These are phyloP conservation scores for Gastrolobium villosum DNA, from an alignment of 306 rosid species.

Conservation along the genomic window DNA sequence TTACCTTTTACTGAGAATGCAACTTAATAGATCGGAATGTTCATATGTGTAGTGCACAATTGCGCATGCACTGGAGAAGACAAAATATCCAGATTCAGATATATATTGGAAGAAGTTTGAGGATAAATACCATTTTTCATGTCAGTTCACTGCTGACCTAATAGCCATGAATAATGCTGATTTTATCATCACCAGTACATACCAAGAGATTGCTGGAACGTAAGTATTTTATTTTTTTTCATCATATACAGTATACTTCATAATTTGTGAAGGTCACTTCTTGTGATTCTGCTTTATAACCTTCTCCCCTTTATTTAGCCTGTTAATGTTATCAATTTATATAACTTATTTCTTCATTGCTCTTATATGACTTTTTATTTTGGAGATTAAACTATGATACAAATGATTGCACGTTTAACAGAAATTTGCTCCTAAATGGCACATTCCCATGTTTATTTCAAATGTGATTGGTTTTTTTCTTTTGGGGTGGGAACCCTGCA, in stretches of 20 bases:
- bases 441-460: background rate
- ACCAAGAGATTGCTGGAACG: slow-evolving; percentile 99
- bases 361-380: slow-evolving; percentile 4
- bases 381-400: slow-evolving; percentile 23
- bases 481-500: slow-evolving; percentile 8
- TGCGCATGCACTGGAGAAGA: slow-evolving; percentile 94
- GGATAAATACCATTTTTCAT: slow-evolving; percentile 89
- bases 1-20: slow-evolving; percentile 29
- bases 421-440: slow-evolving; percentile 3
- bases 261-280: slow-evolving; percentile 5
- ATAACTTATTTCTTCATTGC: slow-evolving; percentile 4
- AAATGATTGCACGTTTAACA: background rate
- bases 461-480: background rate
- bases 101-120: slow-evolving; percentile 88
- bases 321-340: slow-evolving; percentile 12
- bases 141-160: slow-evolving; percentile 94
- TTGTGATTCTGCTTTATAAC: background rate
- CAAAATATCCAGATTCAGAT: slow-evolving; percentile 94
- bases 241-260: slow-evolving; percentile 2
- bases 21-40: slow-evolving; percentile 38
- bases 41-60: slow-evolving; percentile 78
- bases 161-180: slow-evolving; percentile 95
- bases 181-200: slow-evolving; percentile 97
- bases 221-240: slow-evolving; percentile 55
- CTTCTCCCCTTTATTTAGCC: background rate